These are phyloP conservation scores for Cymbopogon citratus DNA, from an alignment of 176 grass and related monocot genomes.

Conservation along the genomic window DNA sequence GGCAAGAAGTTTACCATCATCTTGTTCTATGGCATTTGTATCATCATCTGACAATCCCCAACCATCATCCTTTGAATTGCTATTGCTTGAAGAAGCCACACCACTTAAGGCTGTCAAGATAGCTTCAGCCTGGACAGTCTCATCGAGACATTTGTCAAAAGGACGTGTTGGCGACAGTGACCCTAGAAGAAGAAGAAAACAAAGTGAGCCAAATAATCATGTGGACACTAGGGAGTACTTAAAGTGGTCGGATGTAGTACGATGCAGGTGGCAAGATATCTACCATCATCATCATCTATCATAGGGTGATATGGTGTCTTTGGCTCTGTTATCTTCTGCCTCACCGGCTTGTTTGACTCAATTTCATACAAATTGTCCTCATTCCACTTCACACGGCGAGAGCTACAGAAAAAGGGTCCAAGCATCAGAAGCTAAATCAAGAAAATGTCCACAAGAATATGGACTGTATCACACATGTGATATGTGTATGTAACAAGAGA, in stretches of 20 bases:
- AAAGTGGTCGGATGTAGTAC: too few relatives aligned
- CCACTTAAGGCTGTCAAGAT: conserved; percentile 75
- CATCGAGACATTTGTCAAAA: conserved; percentile 87
- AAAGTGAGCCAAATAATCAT: too few relatives aligned
- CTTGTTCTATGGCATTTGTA: conserved; percentile 57
- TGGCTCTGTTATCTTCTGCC: conserved; percentile 97
- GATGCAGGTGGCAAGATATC: conserved; percentile 25
- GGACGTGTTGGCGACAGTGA: conserved; percentile 51
- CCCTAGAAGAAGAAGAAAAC: conserved; percentile 40
- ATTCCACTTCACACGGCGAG: conserved; percentile 66
- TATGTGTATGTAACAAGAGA: not conserved
- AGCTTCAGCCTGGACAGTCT: conserved; percentile 71
- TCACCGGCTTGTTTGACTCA: conserved; percentile 91
- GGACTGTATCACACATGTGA: not conserved
- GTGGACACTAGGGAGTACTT: too few relatives aligned
- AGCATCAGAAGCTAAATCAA: conserved; percentile 8
- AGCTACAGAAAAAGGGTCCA: conserved; percentile 18
- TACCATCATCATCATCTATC: conserved; percentile 95
- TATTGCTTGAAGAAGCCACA: conserved; percentile 70
- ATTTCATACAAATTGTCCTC: conserved; percentile 90
- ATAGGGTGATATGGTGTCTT: conserved; percentile 95
- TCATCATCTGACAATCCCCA: conserved; percentile 93
- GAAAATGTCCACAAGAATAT: not conserved
- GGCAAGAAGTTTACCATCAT: conserved; percentile 56
- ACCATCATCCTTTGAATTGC: conserved; percentile 38